Percentiles rank a stretch among this genome's conserved stretches.
Evolutionary conservation across 805 yeast species (phyloP).

Genomic region (Wickerhamomyces ciferrii): DNA sequence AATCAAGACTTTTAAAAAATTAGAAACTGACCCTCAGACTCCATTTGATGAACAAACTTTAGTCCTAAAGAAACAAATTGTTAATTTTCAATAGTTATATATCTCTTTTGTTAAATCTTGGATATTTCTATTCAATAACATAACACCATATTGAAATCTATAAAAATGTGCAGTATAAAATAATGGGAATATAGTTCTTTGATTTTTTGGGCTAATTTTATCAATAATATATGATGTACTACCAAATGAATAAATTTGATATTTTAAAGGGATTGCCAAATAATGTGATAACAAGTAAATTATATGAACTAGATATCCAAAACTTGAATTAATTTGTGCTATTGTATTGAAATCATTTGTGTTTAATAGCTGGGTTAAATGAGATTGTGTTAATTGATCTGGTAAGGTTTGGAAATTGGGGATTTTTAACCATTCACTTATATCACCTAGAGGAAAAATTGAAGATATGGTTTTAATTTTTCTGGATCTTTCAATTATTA

Average conservation of each 20-base stretch:
- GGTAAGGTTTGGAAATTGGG: slow-evolving; percentile 23
- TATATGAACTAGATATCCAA: slow-evolving; percentile 31
- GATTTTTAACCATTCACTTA: slow-evolving; percentile 13
- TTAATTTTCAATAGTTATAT: slow-evolving; percentile 4
- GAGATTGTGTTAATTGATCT: slow-evolving; percentile 7
- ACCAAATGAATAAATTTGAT: slow-evolving; percentile 33
- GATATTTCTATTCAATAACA: slow-evolving; percentile 29
- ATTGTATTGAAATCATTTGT: slow-evolving; percentile 15
- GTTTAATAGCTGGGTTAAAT: slow-evolving; percentile 8
- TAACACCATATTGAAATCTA: slow-evolving; percentile 34
- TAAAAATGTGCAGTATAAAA: slow-evolving; percentile 31
- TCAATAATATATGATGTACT: slow-evolving; percentile 34
- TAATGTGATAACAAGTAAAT: slow-evolving; percentile 26
- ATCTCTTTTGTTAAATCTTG: slow-evolving; percentile 25
- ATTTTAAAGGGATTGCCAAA: slow-evolving; percentile 30
- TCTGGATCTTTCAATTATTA: slow-evolving; percentile 12
- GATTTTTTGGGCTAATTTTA: slow-evolving; percentile 27
- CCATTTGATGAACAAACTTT: slow-evolving; percentile 36
- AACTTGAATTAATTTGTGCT: slow-evolving; percentile 24
- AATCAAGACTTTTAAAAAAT: slow-evolving; percentile 64
- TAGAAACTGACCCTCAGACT: slow-evolving; percentile 49
- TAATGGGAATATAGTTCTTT: slow-evolving; percentile 30
- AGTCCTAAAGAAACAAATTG: slow-evolving; percentile 20
- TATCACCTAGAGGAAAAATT: slow-evolving; percentile 28
- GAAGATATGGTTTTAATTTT: slow-evolving; percentile 16